Percentiles rank a stretch among this genome's conserved stretches.
Evolutionary conservation across 2,329 filamentous ascomycete genomes (phyloP).

Genomic region (Pseudocercospora fijiensis): DNA sequence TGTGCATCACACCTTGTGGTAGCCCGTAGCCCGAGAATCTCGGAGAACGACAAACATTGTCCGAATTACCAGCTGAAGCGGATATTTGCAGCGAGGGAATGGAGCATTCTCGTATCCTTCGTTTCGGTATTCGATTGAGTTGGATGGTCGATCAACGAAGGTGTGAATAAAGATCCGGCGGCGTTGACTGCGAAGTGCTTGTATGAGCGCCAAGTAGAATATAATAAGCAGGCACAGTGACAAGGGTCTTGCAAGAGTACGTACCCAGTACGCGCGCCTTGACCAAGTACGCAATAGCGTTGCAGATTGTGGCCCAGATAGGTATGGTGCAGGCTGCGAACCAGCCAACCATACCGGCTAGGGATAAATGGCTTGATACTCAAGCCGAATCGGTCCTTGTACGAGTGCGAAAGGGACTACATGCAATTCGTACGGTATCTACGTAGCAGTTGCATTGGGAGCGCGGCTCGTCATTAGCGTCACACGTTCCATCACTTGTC

Average conservation of each 20-base stretch:
- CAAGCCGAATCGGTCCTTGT: not conserved
- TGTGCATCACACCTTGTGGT: not conserved
- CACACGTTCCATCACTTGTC: not conserved
- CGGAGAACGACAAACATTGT: not conserved
- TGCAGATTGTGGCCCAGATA: not conserved
- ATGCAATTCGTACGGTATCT: not conserved
- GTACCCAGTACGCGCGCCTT: not conserved
- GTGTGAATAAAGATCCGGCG: not conserved
- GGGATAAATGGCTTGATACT: not conserved
- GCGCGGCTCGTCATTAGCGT: not conserved
- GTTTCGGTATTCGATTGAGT: not conserved
- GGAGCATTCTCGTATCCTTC: not conserved
- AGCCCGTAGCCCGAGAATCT: not conserved
- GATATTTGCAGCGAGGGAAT: not conserved
- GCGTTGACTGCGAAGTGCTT: not conserved
- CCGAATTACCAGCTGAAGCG: not conserved
- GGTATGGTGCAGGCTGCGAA: not conserved
- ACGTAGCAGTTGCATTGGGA: not conserved
- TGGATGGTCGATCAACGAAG: not conserved
- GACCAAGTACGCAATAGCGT: not conserved
- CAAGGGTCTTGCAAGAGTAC: not conserved
- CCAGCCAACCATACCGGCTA: not conserved
- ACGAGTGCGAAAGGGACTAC: not conserved
- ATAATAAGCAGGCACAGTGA: not conserved
- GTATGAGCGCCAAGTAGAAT: not conserved